Conservation (phyloP, 257 asterid genomes). For the Solanum arcanum region DNA sequence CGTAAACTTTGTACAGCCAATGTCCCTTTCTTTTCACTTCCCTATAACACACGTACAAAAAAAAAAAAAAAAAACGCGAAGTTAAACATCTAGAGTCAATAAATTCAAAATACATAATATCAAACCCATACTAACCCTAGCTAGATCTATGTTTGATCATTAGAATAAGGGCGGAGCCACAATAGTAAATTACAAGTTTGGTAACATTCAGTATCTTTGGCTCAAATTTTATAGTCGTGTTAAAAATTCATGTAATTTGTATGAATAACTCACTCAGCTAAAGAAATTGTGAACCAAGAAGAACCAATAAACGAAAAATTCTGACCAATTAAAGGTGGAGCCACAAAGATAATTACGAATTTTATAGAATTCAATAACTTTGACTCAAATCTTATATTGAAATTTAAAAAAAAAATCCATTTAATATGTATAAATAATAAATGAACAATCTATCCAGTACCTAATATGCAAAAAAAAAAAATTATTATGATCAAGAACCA, state of each 20-base stretch:
- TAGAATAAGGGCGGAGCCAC: not conserved
- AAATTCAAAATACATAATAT: not conserved
- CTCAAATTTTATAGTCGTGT: not conserved
- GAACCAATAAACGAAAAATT: not conserved
- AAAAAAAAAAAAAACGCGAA: accelerated
- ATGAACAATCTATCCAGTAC: not conserved
- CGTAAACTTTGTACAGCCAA: conserved; percentile 73
- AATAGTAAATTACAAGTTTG: not conserved
- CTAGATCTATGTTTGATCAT: not conserved
- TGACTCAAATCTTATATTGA: no score
- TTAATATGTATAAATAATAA: no score
- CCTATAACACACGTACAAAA: conserved; percentile 2
- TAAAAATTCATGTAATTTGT: not conserved
- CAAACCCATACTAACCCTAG: not conserved
- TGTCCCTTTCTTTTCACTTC: conserved; percentile 65
- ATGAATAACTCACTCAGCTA: not conserved
- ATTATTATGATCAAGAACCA: not conserved
- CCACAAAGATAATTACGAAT: not conserved
- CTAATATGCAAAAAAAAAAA: not conserved
- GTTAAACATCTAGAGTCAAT: not conserved
- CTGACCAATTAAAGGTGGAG: not conserved
- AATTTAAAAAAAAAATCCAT: no score
- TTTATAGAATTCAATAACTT: accelerated
- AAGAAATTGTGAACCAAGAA: not conserved
- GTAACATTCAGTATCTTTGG: not conserved